These are phyloP conservation scores for Trypanosoma scelopori DNA, from an alignment of 208 protist genomes.

Conservation along the genomic window DNA sequence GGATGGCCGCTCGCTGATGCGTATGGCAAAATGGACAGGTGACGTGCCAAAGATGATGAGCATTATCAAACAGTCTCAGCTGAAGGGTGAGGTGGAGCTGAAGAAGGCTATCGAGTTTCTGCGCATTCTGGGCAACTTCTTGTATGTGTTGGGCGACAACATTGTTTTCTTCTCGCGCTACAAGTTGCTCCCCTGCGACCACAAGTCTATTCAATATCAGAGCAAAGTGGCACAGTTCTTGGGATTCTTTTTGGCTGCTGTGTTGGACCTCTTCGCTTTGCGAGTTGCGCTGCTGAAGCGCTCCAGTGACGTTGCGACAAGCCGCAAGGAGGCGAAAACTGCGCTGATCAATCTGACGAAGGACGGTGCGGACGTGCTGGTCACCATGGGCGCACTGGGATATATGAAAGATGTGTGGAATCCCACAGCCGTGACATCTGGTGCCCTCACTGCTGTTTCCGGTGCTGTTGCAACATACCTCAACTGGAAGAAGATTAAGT, in stretches of 20 bases:
- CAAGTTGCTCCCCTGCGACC: slow-evolving; percentile 54
- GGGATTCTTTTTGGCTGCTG: slow-evolving; percentile 88
- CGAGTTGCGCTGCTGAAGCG: slow-evolving; percentile 58
- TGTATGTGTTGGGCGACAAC: slow-evolving; percentile 92
- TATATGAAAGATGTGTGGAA: slow-evolving; percentile 78
- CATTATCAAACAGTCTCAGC: slow-evolving; percentile 29
- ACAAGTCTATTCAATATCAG: slow-evolving; percentile 53
- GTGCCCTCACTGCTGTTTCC: slow-evolving; percentile 79
- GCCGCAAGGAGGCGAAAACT: slow-evolving; percentile 76
- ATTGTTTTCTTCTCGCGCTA: slow-evolving; percentile 81
- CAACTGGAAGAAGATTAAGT: slow-evolving; percentile 90
- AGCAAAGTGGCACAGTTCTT: slow-evolving; percentile 91
- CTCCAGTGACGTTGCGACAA: slow-evolving; percentile 42
- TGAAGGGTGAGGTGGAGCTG: slow-evolving; percentile 54
- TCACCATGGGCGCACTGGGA: slow-evolving; percentile 81
- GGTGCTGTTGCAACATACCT: slow-evolving; percentile 87
- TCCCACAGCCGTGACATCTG: slow-evolving; percentile 60
- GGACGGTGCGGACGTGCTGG: slow-evolving; percentile 79
- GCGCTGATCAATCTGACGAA: slow-evolving; percentile 77
- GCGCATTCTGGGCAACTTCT: slow-evolving; percentile 81
- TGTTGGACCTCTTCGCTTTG: slow-evolving; percentile 82
- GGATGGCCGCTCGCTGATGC: slow-evolving; percentile 85
- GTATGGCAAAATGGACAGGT: slow-evolving; percentile 89
- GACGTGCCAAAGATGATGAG: slow-evolving; percentile 85
- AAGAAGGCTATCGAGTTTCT: slow-evolving; percentile 81